A percentile compares a stretch with the other conserved stretches of the same genome.
phyloP scores from a whole-genome alignment of 2,329 filamentous ascomycete genomes.

The Pseudogymnoascus sp. region DNA sequence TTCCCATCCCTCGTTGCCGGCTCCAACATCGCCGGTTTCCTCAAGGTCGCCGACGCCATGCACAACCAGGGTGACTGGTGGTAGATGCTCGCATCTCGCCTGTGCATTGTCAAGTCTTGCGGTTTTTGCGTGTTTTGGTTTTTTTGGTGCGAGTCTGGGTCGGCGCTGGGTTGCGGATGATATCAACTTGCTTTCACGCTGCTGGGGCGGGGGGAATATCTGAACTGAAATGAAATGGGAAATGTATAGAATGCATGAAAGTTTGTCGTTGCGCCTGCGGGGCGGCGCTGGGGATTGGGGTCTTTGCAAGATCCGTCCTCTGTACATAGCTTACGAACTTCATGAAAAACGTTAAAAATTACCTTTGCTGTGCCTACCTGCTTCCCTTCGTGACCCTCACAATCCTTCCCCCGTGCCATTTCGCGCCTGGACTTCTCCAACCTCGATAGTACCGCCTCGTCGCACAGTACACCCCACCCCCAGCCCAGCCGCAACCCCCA shows the following conservation, averaged over 20 bases:
- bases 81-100: conserved; percentile 25
- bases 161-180: conserved; percentile 3
- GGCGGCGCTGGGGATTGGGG: background rate
- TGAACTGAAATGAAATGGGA: background rate
- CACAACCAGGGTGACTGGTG: conserved; percentile 96
- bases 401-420: background rate
- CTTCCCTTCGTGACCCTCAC: background rate
- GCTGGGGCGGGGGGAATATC: conserved; percentile 2
- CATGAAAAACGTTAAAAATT: background rate
- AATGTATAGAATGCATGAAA: conserved; percentile 8
- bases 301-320: conserved; percentile 4
- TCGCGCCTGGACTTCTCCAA: background rate
- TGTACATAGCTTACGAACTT: conserved; percentile 5
- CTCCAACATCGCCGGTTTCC: conserved; percentile 95
- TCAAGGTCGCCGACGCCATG: conserved; percentile 94
- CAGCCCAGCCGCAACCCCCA: background rate
- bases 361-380: background rate
- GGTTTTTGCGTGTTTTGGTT: background rate
- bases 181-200: conserved; percentile 8
- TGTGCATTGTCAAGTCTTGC: background rate
- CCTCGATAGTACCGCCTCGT: background rate
- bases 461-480: background rate
- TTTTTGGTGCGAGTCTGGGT: background rate
- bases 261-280: background rate
- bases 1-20: conserved; percentile 86